Percentiles rank a stretch among this genome's conserved stretches.
Conservation (phyloP, 192 early-diverging fungal genomes). For the Dispira parvispora region DNA sequence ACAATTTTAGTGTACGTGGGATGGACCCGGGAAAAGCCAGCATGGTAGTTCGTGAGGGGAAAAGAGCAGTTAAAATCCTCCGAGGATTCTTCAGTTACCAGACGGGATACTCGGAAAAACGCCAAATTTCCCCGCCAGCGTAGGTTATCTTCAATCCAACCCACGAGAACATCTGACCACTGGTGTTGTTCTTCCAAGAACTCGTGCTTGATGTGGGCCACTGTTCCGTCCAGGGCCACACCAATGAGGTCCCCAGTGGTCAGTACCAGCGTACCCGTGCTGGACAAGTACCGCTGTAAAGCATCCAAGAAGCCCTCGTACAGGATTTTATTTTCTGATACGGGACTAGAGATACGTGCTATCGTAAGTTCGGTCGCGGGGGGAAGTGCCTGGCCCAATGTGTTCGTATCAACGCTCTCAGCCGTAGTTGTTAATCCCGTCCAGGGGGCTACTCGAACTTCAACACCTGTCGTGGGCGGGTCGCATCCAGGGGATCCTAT, state of each 20-base stretch:
- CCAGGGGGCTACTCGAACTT: neutral
- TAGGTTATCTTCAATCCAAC: too few species aligned
- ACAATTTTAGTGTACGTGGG: conserved; percentile 23
- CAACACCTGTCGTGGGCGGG: neutral
- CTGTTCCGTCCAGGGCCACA: neutral
- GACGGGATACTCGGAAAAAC: too few species aligned
- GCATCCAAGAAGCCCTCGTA: conserved; percentile 1
- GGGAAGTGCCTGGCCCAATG: neutral
- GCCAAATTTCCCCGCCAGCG: too few species aligned
- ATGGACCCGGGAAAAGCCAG: conserved; percentile 9
- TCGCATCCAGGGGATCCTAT: neutral
- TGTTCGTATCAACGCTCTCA: neutral
- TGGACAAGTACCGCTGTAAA: neutral
- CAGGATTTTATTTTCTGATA: neutral
- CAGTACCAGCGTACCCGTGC: neutral
- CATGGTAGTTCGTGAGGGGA: neutral
- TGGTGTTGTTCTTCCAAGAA: neutral
- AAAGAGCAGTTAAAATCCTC: neutral
- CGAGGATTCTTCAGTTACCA: neutral
- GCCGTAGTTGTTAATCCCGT: neutral
- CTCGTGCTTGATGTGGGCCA: neutral
- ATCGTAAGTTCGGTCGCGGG: neutral
- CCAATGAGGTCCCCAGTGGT: neutral
- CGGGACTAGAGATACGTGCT: neutral
- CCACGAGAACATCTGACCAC: neutral